Base-by-base conservation (phyloP, 345 rosid genomes). In the Salix udensis region DNA sequence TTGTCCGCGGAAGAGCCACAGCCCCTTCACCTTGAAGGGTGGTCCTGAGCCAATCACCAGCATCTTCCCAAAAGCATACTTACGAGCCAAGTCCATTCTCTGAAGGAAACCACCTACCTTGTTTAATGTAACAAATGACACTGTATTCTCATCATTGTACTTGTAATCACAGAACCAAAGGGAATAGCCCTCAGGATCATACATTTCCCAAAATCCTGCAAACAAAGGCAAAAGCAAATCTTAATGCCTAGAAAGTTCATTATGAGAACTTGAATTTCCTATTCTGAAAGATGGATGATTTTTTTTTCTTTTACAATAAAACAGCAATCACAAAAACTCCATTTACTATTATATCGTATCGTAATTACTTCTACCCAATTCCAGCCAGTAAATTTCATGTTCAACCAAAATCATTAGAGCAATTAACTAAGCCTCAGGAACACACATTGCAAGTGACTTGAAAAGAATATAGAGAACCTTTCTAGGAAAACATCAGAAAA, bases 191-290 rank as follows among this genome's bases (percentile, higher is more conserved):
- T 95, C 97, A 0, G 96, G 92, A 82, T 95, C 98, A 72, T 91
- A 93, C 97, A 95, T 95, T 84, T 93, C 98, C 98, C 98, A 95
- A 88, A 95, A 95, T 66, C 98, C 98, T 95, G 12, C 46, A 75
- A 34, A 39, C 11, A 36, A 13, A 65, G 7, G 15, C 5, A 12
- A 62, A 1, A 66, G 15, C 4, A 31, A 66, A 15, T 4, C 31
- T 16, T 19, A 65, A 1, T 16, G 6, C 69, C 8, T 66, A 21
- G 19, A 24, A 12, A 46, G 52, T 46, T 12, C 52, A 46, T 0
- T 4, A 46, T 0, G 18, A 3, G 18, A 42, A 14, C 19, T 0
- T 46, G 52, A 46, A 12, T 46, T 46, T 46, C 18, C 18, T 46
- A 46, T 46, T 46, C 5, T 46, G 52, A 46, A 46, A 46, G 52